Evolutionary conservation across 1,139 yeast genomes (phyloP).

Genomic region (Cylindricascospora bacillispora): DNA sequence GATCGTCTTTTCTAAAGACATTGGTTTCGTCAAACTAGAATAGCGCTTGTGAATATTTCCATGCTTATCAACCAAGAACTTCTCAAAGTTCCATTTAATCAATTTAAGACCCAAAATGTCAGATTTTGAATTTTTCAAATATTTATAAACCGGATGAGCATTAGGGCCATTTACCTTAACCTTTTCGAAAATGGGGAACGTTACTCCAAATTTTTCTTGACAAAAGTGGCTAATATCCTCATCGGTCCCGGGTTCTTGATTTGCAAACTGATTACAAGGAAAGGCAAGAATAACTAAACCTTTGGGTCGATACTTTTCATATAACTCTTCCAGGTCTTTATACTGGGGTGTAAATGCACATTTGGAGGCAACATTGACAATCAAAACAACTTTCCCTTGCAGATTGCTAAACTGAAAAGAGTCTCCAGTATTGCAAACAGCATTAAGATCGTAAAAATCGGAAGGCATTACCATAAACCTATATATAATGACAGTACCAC

Average conservation of each 20-base stretch:
- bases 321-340: slow-evolving; percentile 67
- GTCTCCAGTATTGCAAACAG: slow-evolving; percentile 45
- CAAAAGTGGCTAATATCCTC: slow-evolving; percentile 55
- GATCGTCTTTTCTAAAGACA: slow-evolving; percentile 38
- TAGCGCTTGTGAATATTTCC: slow-evolving; percentile 68
- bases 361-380: slow-evolving; percentile 88
- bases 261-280: slow-evolving; percentile 87
- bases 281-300: slow-evolving; percentile 78
- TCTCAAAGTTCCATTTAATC: slow-evolving; percentile 92
- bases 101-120: slow-evolving; percentile 70
- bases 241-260: slow-evolving; percentile 73
- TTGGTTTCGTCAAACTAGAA: slow-evolving; percentile 59
- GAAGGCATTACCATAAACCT: no score
- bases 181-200: slow-evolving; percentile 81
- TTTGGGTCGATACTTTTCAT: slow-evolving; percentile 62
- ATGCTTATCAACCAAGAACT: slow-evolving; percentile 58
- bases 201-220: slow-evolving; percentile 58
- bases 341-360: slow-evolving; percentile 86
- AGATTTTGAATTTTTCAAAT: slow-evolving; percentile 43
- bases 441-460: slow-evolving; percentile 43
- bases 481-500: no score
- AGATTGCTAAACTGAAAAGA: slow-evolving; percentile 56
- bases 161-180: slow-evolving; percentile 78
- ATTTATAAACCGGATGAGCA: slow-evolving; percentile 71
- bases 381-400: slow-evolving; percentile 79